Conservation (phyloP, 208 protist genomes). For the Naegleria gruberi region DNA sequence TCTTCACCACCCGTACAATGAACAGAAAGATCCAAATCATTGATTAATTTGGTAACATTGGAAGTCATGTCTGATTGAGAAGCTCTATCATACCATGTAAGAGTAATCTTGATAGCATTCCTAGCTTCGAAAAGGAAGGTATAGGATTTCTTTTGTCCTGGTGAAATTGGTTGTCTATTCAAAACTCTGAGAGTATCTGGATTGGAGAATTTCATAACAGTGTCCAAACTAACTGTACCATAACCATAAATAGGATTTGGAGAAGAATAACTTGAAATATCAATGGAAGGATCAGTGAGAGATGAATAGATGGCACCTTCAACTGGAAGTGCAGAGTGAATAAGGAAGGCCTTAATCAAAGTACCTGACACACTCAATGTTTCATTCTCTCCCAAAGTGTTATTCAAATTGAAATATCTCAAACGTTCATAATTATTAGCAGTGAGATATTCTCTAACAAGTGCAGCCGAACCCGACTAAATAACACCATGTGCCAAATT, state of each 20-base stretch:
- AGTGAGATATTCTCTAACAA: not conserved
- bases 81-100: not conserved
- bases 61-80: not conserved
- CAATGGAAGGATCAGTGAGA: not conserved
- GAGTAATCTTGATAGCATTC: not conserved
- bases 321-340: not conserved
- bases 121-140: too few species aligned
- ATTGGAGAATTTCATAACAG: not conserved
- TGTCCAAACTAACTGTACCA: not conserved
- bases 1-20: not conserved
- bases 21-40: not conserved
- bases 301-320: not conserved
- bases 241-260: not conserved
- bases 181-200: too few species aligned
- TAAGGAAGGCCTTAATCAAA: not conserved
- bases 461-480: not conserved
- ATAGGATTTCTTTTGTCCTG: too few species aligned
- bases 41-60: not conserved
- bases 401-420: not conserved
- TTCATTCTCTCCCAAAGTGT: not conserved
- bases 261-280: not conserved
- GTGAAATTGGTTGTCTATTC: too few species aligned
- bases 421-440: not conserved
- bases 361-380: not conserved
- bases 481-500: too few species aligned